phyloP scores from a whole-genome alignment of 2,329 filamentous ascomycete species.

The Exophiala dermatitidis region DNA sequence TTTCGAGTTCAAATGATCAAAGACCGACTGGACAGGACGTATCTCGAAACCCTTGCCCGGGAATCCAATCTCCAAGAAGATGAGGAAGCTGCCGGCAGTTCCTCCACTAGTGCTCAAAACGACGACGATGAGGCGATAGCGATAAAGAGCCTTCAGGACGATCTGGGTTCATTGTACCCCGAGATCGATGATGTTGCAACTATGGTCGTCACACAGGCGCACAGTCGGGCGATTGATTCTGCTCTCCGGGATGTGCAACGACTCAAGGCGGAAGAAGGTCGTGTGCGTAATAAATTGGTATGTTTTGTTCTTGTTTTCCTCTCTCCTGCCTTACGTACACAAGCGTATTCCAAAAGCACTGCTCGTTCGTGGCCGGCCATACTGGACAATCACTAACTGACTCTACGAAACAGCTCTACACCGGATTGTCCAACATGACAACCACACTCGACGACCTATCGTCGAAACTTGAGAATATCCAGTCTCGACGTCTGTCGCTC shows the following conservation, averaged over 20 bases:
- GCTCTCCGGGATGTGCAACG: slow-evolving; percentile 3
- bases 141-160: slow-evolving; percentile 7
- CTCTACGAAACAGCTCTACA: not conserved
- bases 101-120: not conserved
- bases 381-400: not conserved
- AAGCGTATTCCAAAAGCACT: too few relatives aligned
- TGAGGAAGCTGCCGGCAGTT: too few relatives aligned
- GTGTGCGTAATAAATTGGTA: slow-evolving; percentile 3
- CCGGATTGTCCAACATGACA: slow-evolving; percentile 11
- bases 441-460: slow-evolving; percentile 4
- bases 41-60: slow-evolving; percentile 15
- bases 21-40: slow-evolving; percentile 19
- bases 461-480: slow-evolving; percentile 8
- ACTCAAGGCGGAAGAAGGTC: not conserved
- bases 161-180: slow-evolving; percentile 19
- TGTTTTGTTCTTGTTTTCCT: not conserved
- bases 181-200: slow-evolving; percentile 24
- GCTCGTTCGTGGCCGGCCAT: too few relatives aligned
- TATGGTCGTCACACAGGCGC: slow-evolving; percentile 21
- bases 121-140: too few relatives aligned
- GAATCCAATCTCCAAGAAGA: not conserved
- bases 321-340: not conserved
- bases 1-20: slow-evolving; percentile 15
- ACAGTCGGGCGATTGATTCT: slow-evolving; percentile 6
- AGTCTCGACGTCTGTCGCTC: slow-evolving; percentile 7